Evolutionary conservation across 768 basidiomycete species (phyloP), one percentile per base, ranked within the genome.

Genomic region (Leccinellum rugosiceps): DNA sequence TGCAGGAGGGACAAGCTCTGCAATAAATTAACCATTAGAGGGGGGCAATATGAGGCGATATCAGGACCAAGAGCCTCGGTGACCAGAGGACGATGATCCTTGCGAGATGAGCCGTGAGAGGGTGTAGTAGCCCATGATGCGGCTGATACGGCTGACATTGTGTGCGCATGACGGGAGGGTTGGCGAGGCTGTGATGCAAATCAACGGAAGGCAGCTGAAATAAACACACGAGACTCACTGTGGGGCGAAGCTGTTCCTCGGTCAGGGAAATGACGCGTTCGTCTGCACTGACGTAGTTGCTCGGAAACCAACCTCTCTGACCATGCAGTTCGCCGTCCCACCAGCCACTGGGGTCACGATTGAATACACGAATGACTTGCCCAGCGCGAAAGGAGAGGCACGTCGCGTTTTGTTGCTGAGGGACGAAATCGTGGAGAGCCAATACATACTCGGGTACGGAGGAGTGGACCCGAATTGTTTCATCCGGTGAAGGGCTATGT

Each of bases 321-420:
- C 86, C 90, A 34, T 93, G 90, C 17, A 96, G 72, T 73, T 98
- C 94, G 10, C 97, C 97, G 68, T 99, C 95, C 96, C 96, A 98
- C 97, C 97, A 98, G 0, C 97, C 97, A 64, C 87, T 91, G 3
- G 79, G 59, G 74, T 98, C 93, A 61, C 86, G 82, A 66, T 92
- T 93, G 49, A 90, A 77, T n/a, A 98, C 93, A 58, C 87, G 87
- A 55, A 98, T 94, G 53, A 95, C 81, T 68, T 98, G 90, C 4
- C 96, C 95, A 1, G 92, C 88, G 44, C 83, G 82, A 76, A 99
- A 98, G 21, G 87, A 80, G 38, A 99, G 83, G 72, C 93, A 96
- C 9, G 89, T 92, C 9, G 85, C 82, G 65, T 81, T 86, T 57
- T 83, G 81, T 34, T 84, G 79, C 30, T 87, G 81, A 26, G 91